These are phyloP conservation scores for Exophiala phaeomuriformis DNA, from an alignment of 2,329 filamentous ascomycete species.

Conservation along the genomic window DNA sequence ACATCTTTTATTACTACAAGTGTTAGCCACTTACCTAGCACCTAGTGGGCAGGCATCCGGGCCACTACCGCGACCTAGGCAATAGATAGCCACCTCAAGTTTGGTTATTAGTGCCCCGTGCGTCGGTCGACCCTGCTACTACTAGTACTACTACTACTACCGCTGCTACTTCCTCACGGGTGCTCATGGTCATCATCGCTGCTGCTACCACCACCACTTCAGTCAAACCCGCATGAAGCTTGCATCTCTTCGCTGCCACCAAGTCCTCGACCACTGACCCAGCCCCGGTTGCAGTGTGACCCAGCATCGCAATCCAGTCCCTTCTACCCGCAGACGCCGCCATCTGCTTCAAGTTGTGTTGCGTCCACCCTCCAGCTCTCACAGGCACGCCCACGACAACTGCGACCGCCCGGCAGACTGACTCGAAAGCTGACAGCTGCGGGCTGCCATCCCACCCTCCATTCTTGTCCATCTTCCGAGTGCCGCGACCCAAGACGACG, in stretches of 20 bases:
- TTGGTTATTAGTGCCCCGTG: background rate
- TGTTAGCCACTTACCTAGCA: no score
- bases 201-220: background rate
- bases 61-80: no score
- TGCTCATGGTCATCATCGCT: background rate
- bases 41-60: no score
- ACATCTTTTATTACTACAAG: no score
- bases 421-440: constrained; percentile 23
- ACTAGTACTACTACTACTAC: background rate
- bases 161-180: background rate
- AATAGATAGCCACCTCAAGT: no score
- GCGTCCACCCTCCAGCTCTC: background rate
- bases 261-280: background rate
- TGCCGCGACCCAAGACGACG: constrained; percentile 6
- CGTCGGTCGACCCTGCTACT: background rate
- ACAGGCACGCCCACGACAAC: constrained; percentile 1
- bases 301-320: no score
- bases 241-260: background rate
- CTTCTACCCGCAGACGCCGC: background rate
- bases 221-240: background rate
- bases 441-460: constrained; percentile 8
- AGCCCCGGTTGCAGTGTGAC: background rate
- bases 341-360: background rate
- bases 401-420: constrained; percentile 17
- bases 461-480: constrained; percentile 2